phyloP scores from a whole-genome alignment of 352 stramenopile genomes.

The Elongisporangium anandrum region DNA sequence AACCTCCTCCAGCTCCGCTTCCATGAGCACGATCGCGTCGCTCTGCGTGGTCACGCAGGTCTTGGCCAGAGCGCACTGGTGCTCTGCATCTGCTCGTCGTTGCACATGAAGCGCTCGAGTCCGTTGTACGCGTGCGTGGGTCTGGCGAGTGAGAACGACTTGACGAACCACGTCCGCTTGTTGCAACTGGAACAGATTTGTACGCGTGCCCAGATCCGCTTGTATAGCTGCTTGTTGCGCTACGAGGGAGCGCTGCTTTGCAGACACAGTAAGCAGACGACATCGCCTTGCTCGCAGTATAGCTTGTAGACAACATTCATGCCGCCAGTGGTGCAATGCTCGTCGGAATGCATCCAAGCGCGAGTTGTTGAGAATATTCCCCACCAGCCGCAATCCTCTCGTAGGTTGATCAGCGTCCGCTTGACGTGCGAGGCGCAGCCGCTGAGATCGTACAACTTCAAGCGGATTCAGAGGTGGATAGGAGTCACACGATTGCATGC shows the following conservation, averaged over 20 bases:
- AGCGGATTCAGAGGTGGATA: not conserved
- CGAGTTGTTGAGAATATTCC: slow-evolving; percentile 16
- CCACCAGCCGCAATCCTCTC: slow-evolving; percentile 20
- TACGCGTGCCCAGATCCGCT: slow-evolving; percentile 13
- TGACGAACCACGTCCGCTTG: slow-evolving; percentile 13
- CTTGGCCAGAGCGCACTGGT: slow-evolving; percentile 23
- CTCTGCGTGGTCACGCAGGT: slow-evolving; percentile 36
- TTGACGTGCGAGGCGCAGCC: not conserved
- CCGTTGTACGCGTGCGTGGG: slow-evolving; percentile 13
- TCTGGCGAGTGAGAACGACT: slow-evolving; percentile 12
- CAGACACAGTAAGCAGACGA: slow-evolving; percentile 7
- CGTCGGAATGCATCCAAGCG: slow-evolving; percentile 10
- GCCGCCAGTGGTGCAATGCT: slow-evolving; percentile 21
- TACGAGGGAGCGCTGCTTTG: slow-evolving; percentile 14
- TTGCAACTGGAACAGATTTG: slow-evolving; percentile 7
- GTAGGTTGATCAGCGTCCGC: slow-evolving; percentile 18
- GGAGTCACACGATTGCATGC: slow-evolving; percentile 16
- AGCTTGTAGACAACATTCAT: slow-evolving; percentile 13
- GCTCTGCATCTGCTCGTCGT: slow-evolving; percentile 11
- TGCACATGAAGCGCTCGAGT: slow-evolving; percentile 20
- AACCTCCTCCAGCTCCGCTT: slow-evolving; percentile 30
- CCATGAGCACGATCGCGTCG: slow-evolving; percentile 27
- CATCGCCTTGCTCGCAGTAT: slow-evolving; percentile 6
- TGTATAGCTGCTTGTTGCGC: slow-evolving; percentile 26
- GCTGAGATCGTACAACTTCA: not conserved